Evolutionary conservation across 1,139 yeast genomes (phyloP).

Genomic region (Candida tetrigidarum): DNA sequence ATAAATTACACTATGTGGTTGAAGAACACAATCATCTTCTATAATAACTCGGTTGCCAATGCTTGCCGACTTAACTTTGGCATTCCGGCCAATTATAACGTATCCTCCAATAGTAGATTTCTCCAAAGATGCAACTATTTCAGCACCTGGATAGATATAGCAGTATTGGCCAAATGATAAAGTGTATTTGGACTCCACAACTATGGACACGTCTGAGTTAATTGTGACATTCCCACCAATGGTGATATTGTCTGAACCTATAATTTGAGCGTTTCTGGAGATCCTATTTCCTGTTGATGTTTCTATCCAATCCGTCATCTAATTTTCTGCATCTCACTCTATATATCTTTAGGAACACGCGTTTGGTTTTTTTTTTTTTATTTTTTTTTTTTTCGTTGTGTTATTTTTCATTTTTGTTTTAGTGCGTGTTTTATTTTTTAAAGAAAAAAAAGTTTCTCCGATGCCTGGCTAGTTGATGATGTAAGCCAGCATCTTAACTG

Average conservation of each 20-base stretch:
- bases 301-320: slow-evolving; percentile 39
- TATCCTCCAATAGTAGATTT: slow-evolving; percentile 54
- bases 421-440: background rate
- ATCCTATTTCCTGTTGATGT: slow-evolving; percentile 62
- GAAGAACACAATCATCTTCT: slow-evolving; percentile 44
- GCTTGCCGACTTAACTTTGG: slow-evolving; percentile 46
- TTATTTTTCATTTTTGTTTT: background rate
- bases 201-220: slow-evolving; percentile 23
- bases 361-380: background rate
- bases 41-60: slow-evolving; percentile 64
- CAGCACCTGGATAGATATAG: slow-evolving; percentile 33
- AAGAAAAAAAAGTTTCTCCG: background rate
- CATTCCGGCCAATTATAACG: slow-evolving; percentile 52
- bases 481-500: background rate
- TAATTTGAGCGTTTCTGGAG: slow-evolving; percentile 45
- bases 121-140: slow-evolving; percentile 38
- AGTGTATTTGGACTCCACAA: slow-evolving; percentile 30
- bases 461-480: background rate
- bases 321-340: too few relatives aligned
- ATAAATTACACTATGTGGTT: slow-evolving; percentile 54
- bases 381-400: background rate
- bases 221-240: slow-evolving; percentile 42
- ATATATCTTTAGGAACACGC: too few relatives aligned
- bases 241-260: slow-evolving; percentile 28
- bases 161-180: slow-evolving; percentile 50